Evolutionary conservation across 495 filamentous ascomycete species (phyloP), one percentile per base, ranked within the genome.

Genomic region (Penicillium waksmanii): DNA sequence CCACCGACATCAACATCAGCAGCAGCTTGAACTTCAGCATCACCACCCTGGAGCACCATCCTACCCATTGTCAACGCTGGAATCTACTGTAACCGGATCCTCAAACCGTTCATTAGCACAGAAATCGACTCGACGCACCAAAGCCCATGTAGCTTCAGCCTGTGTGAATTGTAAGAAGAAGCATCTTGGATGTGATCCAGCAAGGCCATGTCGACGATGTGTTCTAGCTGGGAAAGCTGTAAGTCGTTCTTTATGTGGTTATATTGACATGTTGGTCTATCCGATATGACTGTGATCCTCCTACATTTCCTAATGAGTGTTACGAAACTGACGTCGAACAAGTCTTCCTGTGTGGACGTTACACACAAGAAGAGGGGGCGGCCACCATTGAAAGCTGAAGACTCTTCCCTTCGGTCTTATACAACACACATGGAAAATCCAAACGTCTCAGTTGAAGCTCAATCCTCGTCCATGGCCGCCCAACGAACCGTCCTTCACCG

Each of bases 81-180:
- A 70, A 44, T 17, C 61, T 1, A 58, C 66, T 5, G 52, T 69
- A 0, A 46, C 72, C 0, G 68, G 61, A 10, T 51, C 70, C 7
- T 58, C 68, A 31, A 53, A 56, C 43, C 73, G 79, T 27, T 63
- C 73, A 46, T 62, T 79, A 43, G 73, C 78, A 43, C 78, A 81
- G 49, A 91, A 88, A 62, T 78, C 87, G 7, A 90, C 92, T 15
- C 84, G 93, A 62, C 90, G 93, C 65, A 88, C 92, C 8, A 98
- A 98, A 69, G 92, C 92, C 12, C 95, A 98, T 78, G 95, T 98
- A 49, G 92, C 94, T 36, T 97, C 93, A 35, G 95, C 95, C 17
- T 98, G 95, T 71, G 89, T 97, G 56, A 96, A 97, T 67, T 98
- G 95, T 79, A 97, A 97, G 72, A 92, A 88, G 74, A 96, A 96